These are phyloP conservation scores for Schizochytrium sp. DNA, from an alignment of 108 stramenopile genomes.

Conservation along the genomic window DNA sequence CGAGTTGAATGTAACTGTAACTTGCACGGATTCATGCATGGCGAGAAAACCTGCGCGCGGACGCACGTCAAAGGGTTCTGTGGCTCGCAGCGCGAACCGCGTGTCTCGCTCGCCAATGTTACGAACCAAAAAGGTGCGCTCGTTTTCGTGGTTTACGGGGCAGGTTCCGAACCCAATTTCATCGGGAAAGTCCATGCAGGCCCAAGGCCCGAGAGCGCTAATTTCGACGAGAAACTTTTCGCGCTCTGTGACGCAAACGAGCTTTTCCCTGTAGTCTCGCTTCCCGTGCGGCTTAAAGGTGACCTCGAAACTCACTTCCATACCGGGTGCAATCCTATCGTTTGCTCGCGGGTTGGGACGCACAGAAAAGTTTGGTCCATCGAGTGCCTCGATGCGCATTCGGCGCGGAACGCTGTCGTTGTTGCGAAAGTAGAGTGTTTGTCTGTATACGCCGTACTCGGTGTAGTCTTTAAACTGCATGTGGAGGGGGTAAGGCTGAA, in stretches of 20 bases:
- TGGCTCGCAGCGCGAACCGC: conserved; percentile 27
- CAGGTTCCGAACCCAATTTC: conserved; percentile 36
- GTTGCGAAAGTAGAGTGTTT: conserved; percentile 6
- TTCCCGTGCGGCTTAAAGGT: conserved; percentile 52
- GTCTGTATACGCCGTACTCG: background rate
- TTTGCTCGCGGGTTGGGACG: conserved; percentile 28
- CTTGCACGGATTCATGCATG: conserved; percentile 25
- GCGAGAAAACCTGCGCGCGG: conserved; percentile 22
- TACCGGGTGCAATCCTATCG: conserved; percentile 43
- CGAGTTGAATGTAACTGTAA: conserved; percentile 33
- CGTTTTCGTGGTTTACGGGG: conserved; percentile 38
- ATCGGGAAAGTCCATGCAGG: conserved; percentile 50
- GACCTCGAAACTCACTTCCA: conserved; percentile 51
- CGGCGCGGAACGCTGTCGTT: conserved; percentile 50
- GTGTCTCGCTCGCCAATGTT: conserved; percentile 43
- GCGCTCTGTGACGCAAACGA: conserved; percentile 50
- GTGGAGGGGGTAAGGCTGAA: background rate
- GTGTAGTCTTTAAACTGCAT: background rate
- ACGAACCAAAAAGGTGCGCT: conserved; percentile 41
- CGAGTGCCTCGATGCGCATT: conserved; percentile 40
- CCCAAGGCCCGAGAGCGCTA: conserved; percentile 40
- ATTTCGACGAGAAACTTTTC: conserved; percentile 57
- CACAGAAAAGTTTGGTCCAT: conserved; percentile 44
- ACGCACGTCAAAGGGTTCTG: conserved; percentile 4
- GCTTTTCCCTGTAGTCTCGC: conserved; percentile 47